Conservation (phyloP, 129 eudicot genomes). For the Lactuca sativa region DNA sequence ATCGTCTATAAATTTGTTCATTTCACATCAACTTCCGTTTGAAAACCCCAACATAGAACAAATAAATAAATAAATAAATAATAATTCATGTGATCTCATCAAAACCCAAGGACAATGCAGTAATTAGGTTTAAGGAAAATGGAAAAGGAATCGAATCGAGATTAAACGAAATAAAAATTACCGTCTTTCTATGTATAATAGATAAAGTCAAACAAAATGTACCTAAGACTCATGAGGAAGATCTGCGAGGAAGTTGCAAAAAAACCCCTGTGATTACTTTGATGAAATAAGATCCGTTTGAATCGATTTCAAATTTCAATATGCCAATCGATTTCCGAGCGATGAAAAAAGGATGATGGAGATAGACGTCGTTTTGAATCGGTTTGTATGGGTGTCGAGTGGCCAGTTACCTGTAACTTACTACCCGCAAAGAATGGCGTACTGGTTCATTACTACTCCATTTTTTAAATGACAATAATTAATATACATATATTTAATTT, state of each 20-base stretch:
- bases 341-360: background rate
- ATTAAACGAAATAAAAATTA: background rate
- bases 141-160: conserved; percentile 1
- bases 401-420: conserved; percentile 3
- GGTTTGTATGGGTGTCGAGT: background rate
- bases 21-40: background rate
- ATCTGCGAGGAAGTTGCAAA: conserved; percentile 2
- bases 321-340: conserved; percentile 9
- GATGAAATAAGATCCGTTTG: background rate
- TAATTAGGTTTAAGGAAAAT: no score
- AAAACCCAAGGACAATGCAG: conserved; percentile 2
- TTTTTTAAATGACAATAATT: background rate
- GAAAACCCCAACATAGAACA: background rate
- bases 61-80: no score
- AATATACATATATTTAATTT: no score
- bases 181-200: background rate
- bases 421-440: conserved; percentile 6
- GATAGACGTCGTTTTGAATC: background rate
- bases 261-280: background rate
- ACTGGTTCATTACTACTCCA: background rate
- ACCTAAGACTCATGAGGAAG: conserved; percentile 35
- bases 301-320: background rate
- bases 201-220: conserved; percentile 17
- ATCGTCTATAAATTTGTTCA: conserved; percentile 14
- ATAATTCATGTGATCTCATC: background rate